Percentiles rank a stretch among this genome's conserved stretches.
Conservation (phyloP, 108 stramenopile species). For the Craspedostauros australis region DNA sequence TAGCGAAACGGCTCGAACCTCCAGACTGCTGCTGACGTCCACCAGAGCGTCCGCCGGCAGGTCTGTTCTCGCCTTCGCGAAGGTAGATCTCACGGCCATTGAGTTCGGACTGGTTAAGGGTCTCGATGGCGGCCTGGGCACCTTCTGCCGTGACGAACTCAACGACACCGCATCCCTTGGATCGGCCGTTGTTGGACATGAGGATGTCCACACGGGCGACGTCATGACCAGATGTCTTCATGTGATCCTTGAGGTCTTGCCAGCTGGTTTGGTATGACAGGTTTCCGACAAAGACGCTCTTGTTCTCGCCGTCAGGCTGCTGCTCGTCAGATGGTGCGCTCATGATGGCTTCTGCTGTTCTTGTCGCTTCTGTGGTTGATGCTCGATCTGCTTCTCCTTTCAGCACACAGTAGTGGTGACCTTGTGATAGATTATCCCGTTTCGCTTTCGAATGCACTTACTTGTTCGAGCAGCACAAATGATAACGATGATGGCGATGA, state of each 20-base stretch:
- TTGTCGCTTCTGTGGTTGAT: too few relatives aligned
- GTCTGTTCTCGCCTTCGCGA: slow-evolving; percentile 30
- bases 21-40: slow-evolving; percentile 13
- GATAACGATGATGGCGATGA: too few relatives aligned
- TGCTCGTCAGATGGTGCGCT: too few relatives aligned
- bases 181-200: slow-evolving; percentile 63
- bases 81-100: slow-evolving; percentile 65
- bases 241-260: slow-evolving; percentile 95
- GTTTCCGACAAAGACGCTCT: slow-evolving; percentile 91
- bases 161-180: slow-evolving; percentile 90
- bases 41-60: slow-evolving; percentile 1
- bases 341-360: too few relatives aligned
- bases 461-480: too few relatives aligned
- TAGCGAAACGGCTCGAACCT: slow-evolving; percentile 30
- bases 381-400: too few relatives aligned
- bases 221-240: slow-evolving; percentile 74
- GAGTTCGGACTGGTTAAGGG: slow-evolving; percentile 71
- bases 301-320: too few relatives aligned
- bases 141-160: slow-evolving; percentile 68
- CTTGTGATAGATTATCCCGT: too few relatives aligned
- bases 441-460: too few relatives aligned
- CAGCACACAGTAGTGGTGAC: too few relatives aligned
- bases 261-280: slow-evolving; percentile 78
- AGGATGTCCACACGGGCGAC: slow-evolving; percentile 80
- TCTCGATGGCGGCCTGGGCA: slow-evolving; percentile 54